Base-by-base conservation (phyloP, 164 flowering plant species). In the Platanus orientalis region DNA sequence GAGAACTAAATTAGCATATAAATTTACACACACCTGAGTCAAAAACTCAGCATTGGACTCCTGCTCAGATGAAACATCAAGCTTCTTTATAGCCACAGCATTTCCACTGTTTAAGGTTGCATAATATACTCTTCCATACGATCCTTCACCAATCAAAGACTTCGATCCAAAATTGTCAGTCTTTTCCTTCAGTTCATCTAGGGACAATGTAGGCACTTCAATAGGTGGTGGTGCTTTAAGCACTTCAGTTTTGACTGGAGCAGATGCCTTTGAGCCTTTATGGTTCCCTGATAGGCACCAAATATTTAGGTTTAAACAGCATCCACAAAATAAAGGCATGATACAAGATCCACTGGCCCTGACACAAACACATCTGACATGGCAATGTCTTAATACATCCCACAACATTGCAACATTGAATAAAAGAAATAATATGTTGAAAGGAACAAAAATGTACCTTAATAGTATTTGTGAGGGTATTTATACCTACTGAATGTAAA, bases 151-250 rank as follows among this genome's bases (percentile, higher is more conserved):
- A 65, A 86, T 80, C 71, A 86, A 73, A 32, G 89, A 79, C 62
- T 80, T 86, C 21, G 89, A 84, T 48, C 89, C 89, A 70, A 86
- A 86, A 67, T 84, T 84, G 54, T 86, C 92, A 26, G 92, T 86
- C 69, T 82, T 84, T 45, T 86, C 85, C 67, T 84, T 86, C 63
- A 86, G 72, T 62, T 86, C 92, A 6, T 84, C 92, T 67, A 84
- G 54, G 28, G 87, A 78, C 62, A 86, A 69, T 48, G 76, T 66
- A 53, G 87, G 84, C 50, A 86, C 89, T 67, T 82, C 87, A 71
- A 86, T 84, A 40, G 87, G 75, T 48, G 82, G 92, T 32, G 75
- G 64, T 57, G 79, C 65, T 66, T 82, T 86, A 27, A 76, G 80
- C 29, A 52, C 78, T 49, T 83, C 87, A 67, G 73, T 29, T 69